Evolutionary conservation across 192 early-diverging fungal genomes (phyloP).

Genomic region (Pilobolus umbonatus): DNA sequence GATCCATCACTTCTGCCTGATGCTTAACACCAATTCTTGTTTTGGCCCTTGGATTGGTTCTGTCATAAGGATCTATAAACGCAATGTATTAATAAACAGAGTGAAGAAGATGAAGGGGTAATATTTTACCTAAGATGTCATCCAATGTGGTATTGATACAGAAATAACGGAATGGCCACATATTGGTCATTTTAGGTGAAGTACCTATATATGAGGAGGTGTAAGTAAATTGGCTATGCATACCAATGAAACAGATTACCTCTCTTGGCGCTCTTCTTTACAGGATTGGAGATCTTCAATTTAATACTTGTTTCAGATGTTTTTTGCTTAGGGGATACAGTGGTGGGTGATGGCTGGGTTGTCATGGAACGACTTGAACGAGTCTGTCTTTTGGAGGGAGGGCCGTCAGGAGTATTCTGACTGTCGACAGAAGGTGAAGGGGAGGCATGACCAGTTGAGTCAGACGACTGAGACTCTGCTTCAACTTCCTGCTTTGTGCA

Average conservation of each 20-base stretch:
- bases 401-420: background rate
- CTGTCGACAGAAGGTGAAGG: background rate
- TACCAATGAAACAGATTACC: too few species aligned
- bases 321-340: too few species aligned
- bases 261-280: too few species aligned
- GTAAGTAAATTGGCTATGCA: too few species aligned
- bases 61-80: slow-evolving; percentile 59
- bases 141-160: slow-evolving; percentile 72
- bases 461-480: background rate
- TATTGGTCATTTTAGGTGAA: slow-evolving; percentile 50
- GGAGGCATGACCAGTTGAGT: background rate
- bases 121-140: slow-evolving; percentile 54
- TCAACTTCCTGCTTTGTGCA: slow-evolving; percentile 43
- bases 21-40: slow-evolving; percentile 78
- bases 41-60: slow-evolving; percentile 71
- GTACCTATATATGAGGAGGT: too few species aligned
- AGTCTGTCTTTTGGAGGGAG: slow-evolving; percentile 3
- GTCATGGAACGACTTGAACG: background rate
- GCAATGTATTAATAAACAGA: background rate
- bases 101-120: background rate
- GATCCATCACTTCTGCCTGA: slow-evolving; percentile 73
- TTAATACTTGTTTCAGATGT: slow-evolving; percentile 2
- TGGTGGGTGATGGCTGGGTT: too few species aligned
- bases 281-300: too few species aligned
- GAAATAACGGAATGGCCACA: slow-evolving; percentile 91